Base-by-base conservation (phyloP, 106 monocot genomes). In the Apostasia ramifera region DNA sequence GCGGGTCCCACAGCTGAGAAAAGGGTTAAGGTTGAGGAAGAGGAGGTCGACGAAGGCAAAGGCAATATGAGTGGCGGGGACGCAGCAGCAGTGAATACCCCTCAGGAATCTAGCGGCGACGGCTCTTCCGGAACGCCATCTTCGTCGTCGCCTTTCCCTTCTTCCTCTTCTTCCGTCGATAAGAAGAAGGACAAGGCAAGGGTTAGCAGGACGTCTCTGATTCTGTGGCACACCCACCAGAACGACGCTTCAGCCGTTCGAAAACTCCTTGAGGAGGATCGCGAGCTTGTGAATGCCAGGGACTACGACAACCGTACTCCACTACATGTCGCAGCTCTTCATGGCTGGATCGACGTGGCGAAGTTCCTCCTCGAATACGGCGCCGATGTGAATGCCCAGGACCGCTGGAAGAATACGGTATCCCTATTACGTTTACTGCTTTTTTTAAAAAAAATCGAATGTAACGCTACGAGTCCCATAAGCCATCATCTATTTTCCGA, bases 321-420 rank as follows among this genome's bases (percentile, higher is more conserved):
- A 11, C 84, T 97, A 55, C 97, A 97, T 57, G 97, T 97, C 44
- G 92, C 97, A 2, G 78, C 97, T 6, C 86, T 97, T 51, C 97
- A 87, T 56, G 97, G 97, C 7, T 97, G 89, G 86, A 76, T 87
- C 67, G 87, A 90, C 57, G 92, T 97, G 54, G 92, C 92, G 47
- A 79, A 69, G 59, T 89, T 84, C 63, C 82, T 97, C 67, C 79
- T 97, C 43, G 84, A 81, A 11, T 76, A 70, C 74, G 77, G 78
- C 7, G 97, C 97, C 50, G 92, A 92, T 53, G 89, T 97, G 81
- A 92, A 97, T 70, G 92, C 97, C 11, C 86, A 89, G 73, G 97
- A 97, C 64, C 92, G 97, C 1, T 97, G 97, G 97, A 89, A 83
- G 79, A 97, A 97, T 58, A 97, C 97, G 73, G 97, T 97, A 43